Evolutionary conservation across 2,329 filamentous ascomycete species (phyloP).

Genomic region (Monilinia fructicola): DNA sequence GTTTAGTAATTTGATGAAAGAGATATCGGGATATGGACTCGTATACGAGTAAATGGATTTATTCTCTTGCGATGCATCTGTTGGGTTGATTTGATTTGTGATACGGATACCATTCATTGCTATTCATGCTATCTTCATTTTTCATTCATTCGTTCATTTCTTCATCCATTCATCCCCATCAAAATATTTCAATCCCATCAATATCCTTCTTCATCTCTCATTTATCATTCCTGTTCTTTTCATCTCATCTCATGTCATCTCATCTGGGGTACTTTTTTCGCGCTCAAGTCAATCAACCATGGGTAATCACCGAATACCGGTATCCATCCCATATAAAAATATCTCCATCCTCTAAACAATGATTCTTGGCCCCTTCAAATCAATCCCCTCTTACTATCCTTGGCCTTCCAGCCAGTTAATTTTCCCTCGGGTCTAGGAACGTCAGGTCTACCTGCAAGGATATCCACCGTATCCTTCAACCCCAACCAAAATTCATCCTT

Average conservation of each 20-base stretch:
- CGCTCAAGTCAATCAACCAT: not conserved
- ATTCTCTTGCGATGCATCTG: too few relatives aligned
- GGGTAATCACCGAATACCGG: not conserved
- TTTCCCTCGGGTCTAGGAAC: slow-evolving; percentile 48
- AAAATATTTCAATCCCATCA: too few relatives aligned
- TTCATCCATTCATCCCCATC: too few relatives aligned
- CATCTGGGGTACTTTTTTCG: not conserved
- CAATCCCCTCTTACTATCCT: slow-evolving; percentile 27
- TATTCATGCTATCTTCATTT: too few relatives aligned
- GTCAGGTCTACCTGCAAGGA: slow-evolving; percentile 70
- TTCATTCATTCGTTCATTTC: too few relatives aligned
- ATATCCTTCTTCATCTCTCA: too few relatives aligned
- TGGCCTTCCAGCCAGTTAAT: slow-evolving; percentile 42
- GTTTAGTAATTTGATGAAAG: too few relatives aligned
- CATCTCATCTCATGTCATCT: not conserved
- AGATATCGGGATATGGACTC: too few relatives aligned
- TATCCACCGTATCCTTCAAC: slow-evolving; percentile 79
- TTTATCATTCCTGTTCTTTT: not conserved
- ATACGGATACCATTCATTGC: too few relatives aligned
- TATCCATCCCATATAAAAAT: slow-evolving; percentile 1
- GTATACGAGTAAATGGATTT: too few relatives aligned
- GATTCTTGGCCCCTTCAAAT: not conserved
- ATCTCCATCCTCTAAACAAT: too few relatives aligned
- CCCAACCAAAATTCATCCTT: slow-evolving; percentile 81
- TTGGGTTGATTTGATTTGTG: too few relatives aligned